Conservation (phyloP, 108 stramenopile species). For the Skeletonema grethae region DNA sequence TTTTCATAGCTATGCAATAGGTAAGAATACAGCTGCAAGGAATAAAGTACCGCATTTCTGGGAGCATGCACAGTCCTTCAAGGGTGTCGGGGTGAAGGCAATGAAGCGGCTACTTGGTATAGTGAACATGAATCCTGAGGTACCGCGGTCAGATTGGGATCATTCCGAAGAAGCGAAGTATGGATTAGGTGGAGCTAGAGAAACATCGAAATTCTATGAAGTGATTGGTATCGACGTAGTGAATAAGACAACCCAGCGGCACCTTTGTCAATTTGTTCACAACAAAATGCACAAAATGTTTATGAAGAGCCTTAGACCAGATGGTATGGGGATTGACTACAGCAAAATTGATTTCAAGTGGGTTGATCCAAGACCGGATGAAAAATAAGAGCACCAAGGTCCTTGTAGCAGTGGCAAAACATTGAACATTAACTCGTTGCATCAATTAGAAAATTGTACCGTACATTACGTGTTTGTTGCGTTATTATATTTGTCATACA, state of each 20-base stretch:
- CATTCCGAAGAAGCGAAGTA: conserved; percentile 53
- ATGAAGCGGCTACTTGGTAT: conserved; percentile 58
- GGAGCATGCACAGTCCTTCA: conserved; percentile 39
- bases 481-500: background rate
- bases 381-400: conserved; percentile 10
- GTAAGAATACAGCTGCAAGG: conserved; percentile 24
- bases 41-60: conserved; percentile 52
- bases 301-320: conserved; percentile 29
- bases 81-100: conserved; percentile 46
- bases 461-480: conserved; percentile 2
- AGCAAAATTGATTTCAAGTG: conserved; percentile 43
- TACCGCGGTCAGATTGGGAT: conserved; percentile 43
- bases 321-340: conserved; percentile 57
- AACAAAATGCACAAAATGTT: conserved; percentile 53
- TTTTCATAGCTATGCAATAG: conserved; percentile 63
- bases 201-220: conserved; percentile 49
- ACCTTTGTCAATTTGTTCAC: conserved; percentile 54
- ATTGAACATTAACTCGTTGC: conserved; percentile 2
- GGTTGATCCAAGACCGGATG: conserved; percentile 48
- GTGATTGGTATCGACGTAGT: conserved; percentile 50
- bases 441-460: background rate
- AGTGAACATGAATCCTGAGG: conserved; percentile 59
- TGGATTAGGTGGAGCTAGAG: conserved; percentile 51
- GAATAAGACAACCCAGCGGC: conserved; percentile 43
- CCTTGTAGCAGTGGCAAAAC: conserved; percentile 6